Conservation (phyloP, 1,284 basidiomycete species). For the Afroboletus lepidellus region DNA sequence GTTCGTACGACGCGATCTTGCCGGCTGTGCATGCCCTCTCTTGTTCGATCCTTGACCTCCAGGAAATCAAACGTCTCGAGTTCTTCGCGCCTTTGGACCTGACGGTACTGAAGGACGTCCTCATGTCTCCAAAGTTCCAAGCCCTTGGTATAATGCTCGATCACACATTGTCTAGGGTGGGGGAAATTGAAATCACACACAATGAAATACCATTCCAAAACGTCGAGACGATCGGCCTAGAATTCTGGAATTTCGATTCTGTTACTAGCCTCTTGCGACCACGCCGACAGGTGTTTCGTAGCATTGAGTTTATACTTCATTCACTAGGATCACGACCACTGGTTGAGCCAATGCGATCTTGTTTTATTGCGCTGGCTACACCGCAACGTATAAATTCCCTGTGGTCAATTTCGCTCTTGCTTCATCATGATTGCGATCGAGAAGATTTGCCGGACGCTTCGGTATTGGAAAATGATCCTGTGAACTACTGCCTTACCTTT, state of each 20-base stretch:
- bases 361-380: not conserved
- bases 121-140: not conserved
- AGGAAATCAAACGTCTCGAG: not conserved
- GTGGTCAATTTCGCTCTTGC: not conserved
- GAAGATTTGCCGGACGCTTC: not conserved
- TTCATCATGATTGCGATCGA: not conserved
- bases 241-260: not conserved
- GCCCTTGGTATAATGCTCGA: not conserved
- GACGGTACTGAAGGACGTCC: not conserved
- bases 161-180: not conserved
- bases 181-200: not conserved
- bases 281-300: not conserved
- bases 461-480: not conserved
- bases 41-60: not conserved
- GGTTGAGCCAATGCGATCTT: not conserved
- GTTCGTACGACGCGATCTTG: not conserved
- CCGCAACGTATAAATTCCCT: not conserved
- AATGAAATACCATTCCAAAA: not conserved
- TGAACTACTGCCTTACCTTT: not conserved
- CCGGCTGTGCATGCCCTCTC: not conserved
- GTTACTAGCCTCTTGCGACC: not conserved
- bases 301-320: not conserved
- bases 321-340: not conserved
- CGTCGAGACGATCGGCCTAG: not conserved
- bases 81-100: not conserved